Percentiles rank a stretch among this genome's conserved stretches.
Conservation (phyloP, 768 basidiomycete genomes). For the Leccinellum rugosiceps region DNA sequence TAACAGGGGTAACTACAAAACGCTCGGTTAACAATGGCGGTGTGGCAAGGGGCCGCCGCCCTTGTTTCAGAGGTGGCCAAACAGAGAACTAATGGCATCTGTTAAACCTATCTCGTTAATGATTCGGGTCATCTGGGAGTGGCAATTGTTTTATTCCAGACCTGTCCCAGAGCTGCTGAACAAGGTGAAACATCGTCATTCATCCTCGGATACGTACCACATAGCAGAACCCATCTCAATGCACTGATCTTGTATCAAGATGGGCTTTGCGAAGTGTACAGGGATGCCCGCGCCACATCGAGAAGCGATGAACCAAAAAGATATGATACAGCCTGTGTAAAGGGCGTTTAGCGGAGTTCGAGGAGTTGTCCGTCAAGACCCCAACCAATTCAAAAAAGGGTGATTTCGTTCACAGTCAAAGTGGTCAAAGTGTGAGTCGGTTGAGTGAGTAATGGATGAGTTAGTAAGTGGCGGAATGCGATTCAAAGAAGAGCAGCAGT, state of each 20-base stretch:
- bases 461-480: neutral
- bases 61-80: neutral
- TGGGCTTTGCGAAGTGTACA: conserved; percentile 16
- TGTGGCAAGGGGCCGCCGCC: neutral
- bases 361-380: neutral
- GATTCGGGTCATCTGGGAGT: neutral
- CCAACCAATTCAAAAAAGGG: neutral
- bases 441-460: no score
- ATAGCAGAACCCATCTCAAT: conserved; percentile 5
- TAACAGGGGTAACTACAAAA: neutral
- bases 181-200: neutral
- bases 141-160: neutral
- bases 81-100: neutral
- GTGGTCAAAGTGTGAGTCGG: neutral
- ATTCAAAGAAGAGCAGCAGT: neutral
- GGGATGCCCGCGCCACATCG: neutral
- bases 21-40: neutral
- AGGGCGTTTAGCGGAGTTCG: neutral
- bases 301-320: neutral
- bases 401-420: neutral
- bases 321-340: no score
- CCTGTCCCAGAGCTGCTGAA: neutral
- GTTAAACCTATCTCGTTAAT: neutral
- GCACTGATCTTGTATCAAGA: conserved; percentile 11
- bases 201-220: neutral